Base-by-base conservation (phyloP, 768 basidiomycete species). In the Suillus americanus region DNA sequence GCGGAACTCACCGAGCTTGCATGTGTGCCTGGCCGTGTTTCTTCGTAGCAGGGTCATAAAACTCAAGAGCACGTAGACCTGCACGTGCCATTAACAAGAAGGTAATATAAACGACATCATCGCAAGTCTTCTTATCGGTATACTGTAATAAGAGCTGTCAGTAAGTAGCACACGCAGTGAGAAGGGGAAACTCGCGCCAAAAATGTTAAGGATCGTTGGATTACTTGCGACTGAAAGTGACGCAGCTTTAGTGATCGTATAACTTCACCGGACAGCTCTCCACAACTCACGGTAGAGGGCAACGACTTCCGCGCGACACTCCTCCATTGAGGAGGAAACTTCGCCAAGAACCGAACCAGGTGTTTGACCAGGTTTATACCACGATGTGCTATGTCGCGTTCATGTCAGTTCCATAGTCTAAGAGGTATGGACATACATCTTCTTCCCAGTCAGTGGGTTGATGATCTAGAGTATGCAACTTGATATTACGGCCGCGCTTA, bases 1-100 rank as follows among this genome's bases (percentile, higher is more conserved):
- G 23, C 35, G 35, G 33, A 25, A 66, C 84, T 55, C 74, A 91
- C 91, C 92, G 86, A 53, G 92, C 92, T 76, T 94, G 91, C 93
- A 94, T 95, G 71, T 94, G 92, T 18, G 92, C 92, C 72, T 95
- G 92, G 20, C 93, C 91, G 70, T 95, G 94, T 74, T 93, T 94
- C 76, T 87, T 79, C 16, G 87, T 91, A 33, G 78, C 79, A 30
- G 93, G 93, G 70, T 96, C 91, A 69, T 91, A 96, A 73, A 81
- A 94, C 74, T 95, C 92, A 43, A 95, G 81, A 5, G 87, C 92
- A 41, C 89, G 83, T 41, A 95, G 74, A 66, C 90, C 94, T 46
- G 86, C 88, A 35, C 94, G 86, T n/a, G 90, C 92, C 94, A 95
- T 95, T 60, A 91, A 75, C 35, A 94, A 79, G 82, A 91, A 95